phyloP scores from a whole-genome alignment of 176 grass and related monocot species.

The Neostapfia colusana region DNA sequence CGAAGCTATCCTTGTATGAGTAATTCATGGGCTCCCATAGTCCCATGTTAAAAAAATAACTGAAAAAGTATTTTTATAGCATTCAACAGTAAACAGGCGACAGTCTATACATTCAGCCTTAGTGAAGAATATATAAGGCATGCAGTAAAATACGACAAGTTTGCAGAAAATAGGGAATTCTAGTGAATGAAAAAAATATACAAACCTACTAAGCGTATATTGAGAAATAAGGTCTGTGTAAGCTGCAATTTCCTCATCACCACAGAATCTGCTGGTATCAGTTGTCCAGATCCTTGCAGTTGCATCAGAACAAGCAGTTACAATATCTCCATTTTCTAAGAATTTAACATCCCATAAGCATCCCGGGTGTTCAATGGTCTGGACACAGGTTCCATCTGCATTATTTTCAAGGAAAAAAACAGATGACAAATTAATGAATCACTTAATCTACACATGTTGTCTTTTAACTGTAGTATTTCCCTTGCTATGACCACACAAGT shows the following conservation, averaged over 20 bases:
- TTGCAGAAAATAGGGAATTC: not conserved
- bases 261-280: conserved; percentile 49
- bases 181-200: conserved; percentile 8
- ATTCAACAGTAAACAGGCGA: not conserved
- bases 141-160: not conserved
- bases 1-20: not conserved
- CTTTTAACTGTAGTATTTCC: not conserved
- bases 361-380: conserved; percentile 92
- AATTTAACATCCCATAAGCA: conserved; percentile 96
- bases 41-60: not conserved
- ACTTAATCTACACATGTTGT: not conserved
- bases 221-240: conserved; percentile 80
- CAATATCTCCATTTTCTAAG: conserved; percentile 87
- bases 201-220: conserved; percentile 63
- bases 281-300: conserved; percentile 74
- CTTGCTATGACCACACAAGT: conserved; percentile 16
- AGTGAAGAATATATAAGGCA: not conserved
- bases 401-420: conserved; percentile 14
- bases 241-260: conserved; percentile 63
- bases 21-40: not conserved
- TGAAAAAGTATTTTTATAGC: not conserved
- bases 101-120: not conserved
- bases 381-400: conserved; percentile 82
- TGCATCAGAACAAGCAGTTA: conserved; percentile 91
- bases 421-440: conserved; percentile 15